phyloP scores from a whole-genome alignment of 257 asterid species.

The Ilex asprella region DNA sequence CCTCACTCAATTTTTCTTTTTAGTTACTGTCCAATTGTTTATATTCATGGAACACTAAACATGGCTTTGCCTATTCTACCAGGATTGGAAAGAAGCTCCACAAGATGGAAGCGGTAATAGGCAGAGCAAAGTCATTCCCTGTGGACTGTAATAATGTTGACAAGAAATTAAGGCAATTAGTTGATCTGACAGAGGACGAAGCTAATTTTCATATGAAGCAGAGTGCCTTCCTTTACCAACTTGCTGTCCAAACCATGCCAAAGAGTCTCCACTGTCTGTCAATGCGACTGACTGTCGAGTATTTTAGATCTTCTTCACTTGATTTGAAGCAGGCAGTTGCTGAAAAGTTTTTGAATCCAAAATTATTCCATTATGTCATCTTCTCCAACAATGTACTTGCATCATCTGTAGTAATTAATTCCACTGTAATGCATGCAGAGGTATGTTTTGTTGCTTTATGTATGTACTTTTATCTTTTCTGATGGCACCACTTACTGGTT shows the following conservation, averaged over 20 bases:
- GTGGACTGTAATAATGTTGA: constrained; percentile 93
- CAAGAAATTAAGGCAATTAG: constrained; percentile 92
- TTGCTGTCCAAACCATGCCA: constrained; percentile 94
- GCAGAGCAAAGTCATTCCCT: constrained; percentile 65
- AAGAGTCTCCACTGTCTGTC: constrained; percentile 95
- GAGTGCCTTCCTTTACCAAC: constrained; percentile 96
- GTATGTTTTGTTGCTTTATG: constrained; percentile 34
- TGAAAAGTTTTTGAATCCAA: constrained; percentile 57
- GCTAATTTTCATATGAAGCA: constrained; percentile 91
- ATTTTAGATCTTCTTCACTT: constrained; percentile 58
- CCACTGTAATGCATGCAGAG: constrained; percentile 67
- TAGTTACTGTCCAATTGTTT: neutral
- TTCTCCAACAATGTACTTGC: constrained; percentile 87
- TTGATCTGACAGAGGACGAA: constrained; percentile 93
- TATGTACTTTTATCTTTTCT: constrained; percentile 8
- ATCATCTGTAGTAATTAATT: constrained; percentile 80
- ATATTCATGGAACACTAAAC: constrained; percentile 11
- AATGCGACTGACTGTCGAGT: constrained; percentile 88
- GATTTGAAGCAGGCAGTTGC: constrained; percentile 42
- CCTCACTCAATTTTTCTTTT: no score
- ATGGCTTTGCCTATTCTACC: constrained; percentile 25
- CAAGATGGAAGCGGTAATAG: constrained; percentile 68
- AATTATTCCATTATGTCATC: constrained; percentile 68
- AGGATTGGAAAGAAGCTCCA: constrained; percentile 58
- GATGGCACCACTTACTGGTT: constrained; percentile 15